Evolutionary conservation across 306 rosid genomes (phyloP).

Genomic region (Hippophae gyantsensis): DNA sequence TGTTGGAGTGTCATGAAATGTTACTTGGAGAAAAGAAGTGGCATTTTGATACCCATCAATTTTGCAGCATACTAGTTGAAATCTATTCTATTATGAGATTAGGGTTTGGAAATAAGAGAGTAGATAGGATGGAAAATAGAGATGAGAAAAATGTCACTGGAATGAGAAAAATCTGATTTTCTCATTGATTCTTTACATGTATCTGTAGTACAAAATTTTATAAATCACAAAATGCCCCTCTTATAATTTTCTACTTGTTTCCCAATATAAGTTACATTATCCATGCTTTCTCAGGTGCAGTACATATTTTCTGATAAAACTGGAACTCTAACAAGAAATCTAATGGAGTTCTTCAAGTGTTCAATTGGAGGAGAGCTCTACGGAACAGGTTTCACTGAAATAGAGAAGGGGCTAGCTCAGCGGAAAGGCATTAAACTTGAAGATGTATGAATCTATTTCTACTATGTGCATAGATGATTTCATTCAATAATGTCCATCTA

Average conservation of each 20-base stretch:
- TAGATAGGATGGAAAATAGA: too few relatives aligned
- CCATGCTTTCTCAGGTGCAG: slow-evolving; percentile 60
- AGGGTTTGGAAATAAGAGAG: neutral
- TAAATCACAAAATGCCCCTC: too few relatives aligned
- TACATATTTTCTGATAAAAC: slow-evolving; percentile 98
- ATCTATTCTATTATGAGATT: too few relatives aligned
- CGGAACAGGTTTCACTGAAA: slow-evolving; percentile 91
- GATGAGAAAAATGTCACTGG: too few relatives aligned
- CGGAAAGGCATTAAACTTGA: slow-evolving; percentile 58
- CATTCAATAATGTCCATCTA: too few relatives aligned
- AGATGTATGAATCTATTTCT: slow-evolving; percentile 20
- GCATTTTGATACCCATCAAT: too few relatives aligned
- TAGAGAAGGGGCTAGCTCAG: slow-evolving; percentile 76
- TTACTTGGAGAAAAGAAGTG: neutral
- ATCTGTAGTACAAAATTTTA: too few relatives aligned
- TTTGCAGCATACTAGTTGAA: too few relatives aligned
- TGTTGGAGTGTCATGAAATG: slow-evolving; percentile 1
- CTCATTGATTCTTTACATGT: too few relatives aligned
- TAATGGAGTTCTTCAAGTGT: slow-evolving; percentile 99
- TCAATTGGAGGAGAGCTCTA: slow-evolving; percentile 91
- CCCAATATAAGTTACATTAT: neutral
- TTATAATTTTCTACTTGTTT: too few relatives aligned
- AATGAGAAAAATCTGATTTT: too few relatives aligned
- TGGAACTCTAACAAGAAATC: slow-evolving; percentile 91
- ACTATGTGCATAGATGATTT: neutral